Conservation (phyloP, 768 basidiomycete species). For the Melanogaster broomeanus region DNA sequence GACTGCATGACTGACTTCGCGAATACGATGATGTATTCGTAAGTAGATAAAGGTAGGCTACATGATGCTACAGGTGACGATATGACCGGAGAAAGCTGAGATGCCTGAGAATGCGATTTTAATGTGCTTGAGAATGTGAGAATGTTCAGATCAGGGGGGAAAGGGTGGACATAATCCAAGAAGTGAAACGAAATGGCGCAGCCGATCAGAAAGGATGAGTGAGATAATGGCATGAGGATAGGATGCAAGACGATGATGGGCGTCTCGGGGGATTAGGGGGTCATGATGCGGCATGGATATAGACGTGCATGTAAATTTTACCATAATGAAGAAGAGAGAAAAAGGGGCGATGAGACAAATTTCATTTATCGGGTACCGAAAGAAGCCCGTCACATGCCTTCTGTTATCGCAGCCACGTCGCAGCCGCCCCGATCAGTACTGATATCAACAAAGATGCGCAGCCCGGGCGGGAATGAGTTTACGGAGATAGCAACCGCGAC, state of each 20-base stretch:
- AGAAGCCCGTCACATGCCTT: not conserved
- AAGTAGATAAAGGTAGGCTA: no score
- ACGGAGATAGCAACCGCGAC: conserved; percentile 4
- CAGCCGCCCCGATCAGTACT: not conserved
- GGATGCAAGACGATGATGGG: not conserved
- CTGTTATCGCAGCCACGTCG: not conserved
- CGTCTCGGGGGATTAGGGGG: not conserved
- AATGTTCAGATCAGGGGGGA: no score
- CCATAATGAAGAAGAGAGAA: not conserved
- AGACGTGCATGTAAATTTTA: not conserved
- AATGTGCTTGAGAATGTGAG: no score
- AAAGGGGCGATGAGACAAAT: not conserved
- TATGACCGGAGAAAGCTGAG: no score
- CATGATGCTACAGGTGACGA: no score
- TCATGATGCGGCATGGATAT: not conserved
- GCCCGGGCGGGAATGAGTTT: conserved; percentile 1
- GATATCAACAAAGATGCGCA: conserved; percentile 19
- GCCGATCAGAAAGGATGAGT: no score
- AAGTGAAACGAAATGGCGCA: no score
- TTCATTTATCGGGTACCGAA: not conserved
- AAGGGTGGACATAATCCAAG: no score
- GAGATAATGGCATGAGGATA: no score
- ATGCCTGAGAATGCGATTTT: no score
- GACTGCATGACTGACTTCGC: no score
- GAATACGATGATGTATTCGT: no score